Percentiles rank a stretch among this genome's conserved stretches.
phyloP scores from a whole-genome alignment of 768 basidiomycete genomes.

The Tremella yokohamensis region DNA sequence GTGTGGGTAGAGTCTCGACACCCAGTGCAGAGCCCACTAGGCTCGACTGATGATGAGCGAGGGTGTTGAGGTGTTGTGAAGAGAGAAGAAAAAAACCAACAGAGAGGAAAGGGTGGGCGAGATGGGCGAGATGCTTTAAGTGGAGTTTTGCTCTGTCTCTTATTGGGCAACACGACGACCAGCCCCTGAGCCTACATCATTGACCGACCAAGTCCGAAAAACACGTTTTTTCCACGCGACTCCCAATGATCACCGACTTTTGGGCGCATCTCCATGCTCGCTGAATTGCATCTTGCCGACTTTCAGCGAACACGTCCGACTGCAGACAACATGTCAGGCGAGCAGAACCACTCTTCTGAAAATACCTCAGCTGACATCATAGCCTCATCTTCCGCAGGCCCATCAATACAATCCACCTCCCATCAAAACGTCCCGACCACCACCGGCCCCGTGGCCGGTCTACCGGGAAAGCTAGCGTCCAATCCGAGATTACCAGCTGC shows the following conservation, averaged over 20 bases:
- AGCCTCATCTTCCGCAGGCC: too few relatives aligned
- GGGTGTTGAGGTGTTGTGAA: background rate
- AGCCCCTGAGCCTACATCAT: background rate
- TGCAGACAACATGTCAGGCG: too few relatives aligned
- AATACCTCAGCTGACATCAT: too few relatives aligned
- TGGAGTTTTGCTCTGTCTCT: background rate
- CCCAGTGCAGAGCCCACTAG: too few relatives aligned
- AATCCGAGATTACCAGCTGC: slow-evolving; percentile 1
- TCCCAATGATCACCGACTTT: too few relatives aligned
- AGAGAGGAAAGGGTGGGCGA: background rate
- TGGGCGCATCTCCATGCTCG: too few relatives aligned
- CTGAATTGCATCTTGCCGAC: too few relatives aligned
- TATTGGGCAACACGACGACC: background rate
- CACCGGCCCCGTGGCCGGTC: background rate
- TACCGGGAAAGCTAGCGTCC: slow-evolving; percentile 1
- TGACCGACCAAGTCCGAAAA: too few relatives aligned
- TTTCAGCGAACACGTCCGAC: background rate
- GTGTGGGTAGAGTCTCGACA: too few relatives aligned
- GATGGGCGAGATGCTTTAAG: background rate
- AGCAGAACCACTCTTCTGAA: too few relatives aligned
- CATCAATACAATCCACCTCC: too few relatives aligned
- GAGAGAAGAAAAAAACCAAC: background rate
- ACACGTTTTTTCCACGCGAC: too few relatives aligned
- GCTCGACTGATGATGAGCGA: background rate
- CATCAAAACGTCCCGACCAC: background rate